A percentile compares a stretch with the other conserved stretches of the same genome.
Evolutionary conservation across 306 rosid species (phyloP).

Genomic region (Casuarina equisetifolia): DNA sequence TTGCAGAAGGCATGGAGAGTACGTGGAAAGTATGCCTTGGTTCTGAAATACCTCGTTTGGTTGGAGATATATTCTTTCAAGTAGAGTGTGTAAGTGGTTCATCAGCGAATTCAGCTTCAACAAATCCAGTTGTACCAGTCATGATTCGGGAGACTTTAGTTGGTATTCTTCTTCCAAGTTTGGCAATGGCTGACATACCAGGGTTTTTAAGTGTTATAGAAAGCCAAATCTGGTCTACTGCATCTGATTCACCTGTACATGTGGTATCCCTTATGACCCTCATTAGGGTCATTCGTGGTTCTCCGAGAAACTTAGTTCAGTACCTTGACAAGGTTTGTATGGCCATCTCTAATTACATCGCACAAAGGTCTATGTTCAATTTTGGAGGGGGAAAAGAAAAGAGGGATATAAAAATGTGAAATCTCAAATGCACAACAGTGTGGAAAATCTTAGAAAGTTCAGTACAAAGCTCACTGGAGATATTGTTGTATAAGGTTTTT

Average conservation of each 20-base stretch:
- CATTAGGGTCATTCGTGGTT: constrained; percentile 77
- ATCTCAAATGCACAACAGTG: not conserved
- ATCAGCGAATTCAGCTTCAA: constrained; percentile 45
- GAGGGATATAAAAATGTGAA: not conserved
- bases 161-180: constrained; percentile 91
- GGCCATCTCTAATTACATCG: constrained; percentile 21
- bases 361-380: not conserved
- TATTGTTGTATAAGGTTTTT: not conserved
- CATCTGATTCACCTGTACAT: constrained; percentile 96
- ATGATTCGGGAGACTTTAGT: constrained; percentile 71
- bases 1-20: constrained; percentile 96
- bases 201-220: constrained; percentile 76
- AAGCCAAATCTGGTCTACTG: constrained; percentile 98
- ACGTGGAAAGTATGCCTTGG: constrained; percentile 78
- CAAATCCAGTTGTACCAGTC: constrained; percentile 52
- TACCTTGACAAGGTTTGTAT: constrained; percentile 89
- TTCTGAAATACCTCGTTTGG: constrained; percentile 73
- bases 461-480: not conserved
- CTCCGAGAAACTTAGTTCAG: constrained; percentile 81
- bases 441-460: not conserved
- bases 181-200: constrained; percentile 82
- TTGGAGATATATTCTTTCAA: constrained; percentile 90
- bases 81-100: constrained; percentile 82
- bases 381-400: not conserved
- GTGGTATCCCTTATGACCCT: constrained; percentile 83